Conservation (phyloP, 2,329 filamentous ascomycete species). For the Neofusicoccum ribis region DNA sequence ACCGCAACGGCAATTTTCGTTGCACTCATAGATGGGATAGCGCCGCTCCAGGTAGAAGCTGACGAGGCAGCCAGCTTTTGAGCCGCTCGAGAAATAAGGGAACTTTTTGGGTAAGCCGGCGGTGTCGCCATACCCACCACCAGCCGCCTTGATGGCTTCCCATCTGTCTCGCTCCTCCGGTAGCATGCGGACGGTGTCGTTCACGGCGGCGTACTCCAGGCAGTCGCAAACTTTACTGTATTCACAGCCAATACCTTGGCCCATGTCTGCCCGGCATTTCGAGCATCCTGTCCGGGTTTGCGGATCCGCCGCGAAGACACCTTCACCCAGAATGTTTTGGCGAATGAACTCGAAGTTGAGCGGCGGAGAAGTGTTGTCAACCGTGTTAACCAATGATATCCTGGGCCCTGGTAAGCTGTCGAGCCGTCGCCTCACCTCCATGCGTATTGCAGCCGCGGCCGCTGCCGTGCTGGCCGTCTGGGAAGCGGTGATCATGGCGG, state of each 20-base stretch:
- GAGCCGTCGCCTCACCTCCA: constrained; percentile 38
- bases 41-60: constrained; percentile 46
- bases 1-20: constrained; percentile 67
- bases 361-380: constrained; percentile 58
- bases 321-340: constrained; percentile 58
- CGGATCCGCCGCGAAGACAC: constrained; percentile 59
- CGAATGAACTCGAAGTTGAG: constrained; percentile 69
- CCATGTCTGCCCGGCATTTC: constrained; percentile 59
- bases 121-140: constrained; percentile 28
- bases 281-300: constrained; percentile 66
- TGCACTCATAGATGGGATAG: constrained; percentile 75
- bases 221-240: constrained; percentile 66
- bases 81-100: constrained; percentile 56
- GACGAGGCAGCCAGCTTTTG: constrained; percentile 33
- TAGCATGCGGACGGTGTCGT: constrained; percentile 31
- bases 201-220: constrained; percentile 60
- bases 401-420: constrained; percentile 31
- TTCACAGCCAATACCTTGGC: constrained; percentile 59
- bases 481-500: constrained; percentile 37
- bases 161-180: constrained; percentile 11
- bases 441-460: constrained; percentile 39
- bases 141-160: constrained; percentile 24
- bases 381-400: constrained; percentile 65
- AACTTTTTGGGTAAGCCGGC: constrained; percentile 53
- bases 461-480: constrained; percentile 27